These are phyloP conservation scores for Ganoderma meredithae DNA, from an alignment of 1,284 basidiomycete genomes.

Conservation along the genomic window DNA sequence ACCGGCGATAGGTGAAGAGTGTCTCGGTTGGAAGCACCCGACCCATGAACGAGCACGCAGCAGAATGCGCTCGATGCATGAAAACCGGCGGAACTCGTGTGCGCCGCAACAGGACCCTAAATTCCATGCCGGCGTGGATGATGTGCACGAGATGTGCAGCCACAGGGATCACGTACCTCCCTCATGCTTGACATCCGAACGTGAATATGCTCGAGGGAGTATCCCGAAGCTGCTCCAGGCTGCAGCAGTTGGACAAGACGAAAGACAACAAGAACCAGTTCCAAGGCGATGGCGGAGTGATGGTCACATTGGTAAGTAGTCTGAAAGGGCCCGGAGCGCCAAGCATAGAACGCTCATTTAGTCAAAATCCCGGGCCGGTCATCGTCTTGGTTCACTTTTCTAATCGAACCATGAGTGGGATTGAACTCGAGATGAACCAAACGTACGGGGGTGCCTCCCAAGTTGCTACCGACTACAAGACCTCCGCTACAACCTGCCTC, in stretches of 20 bases:
- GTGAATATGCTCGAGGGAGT: not conserved
- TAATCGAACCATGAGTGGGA: slow-evolving; percentile 1
- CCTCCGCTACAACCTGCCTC: not conserved
- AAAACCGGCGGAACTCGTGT: slow-evolving; percentile 19
- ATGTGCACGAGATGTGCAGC: not conserved
- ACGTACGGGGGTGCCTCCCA: not conserved
- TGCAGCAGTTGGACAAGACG: not conserved
- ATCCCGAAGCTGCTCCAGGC: not conserved
- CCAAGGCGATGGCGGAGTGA: not conserved
- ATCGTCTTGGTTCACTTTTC: not conserved
- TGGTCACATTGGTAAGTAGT: no score
- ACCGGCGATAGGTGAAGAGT: slow-evolving; percentile 5
- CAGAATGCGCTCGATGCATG: not conserved
- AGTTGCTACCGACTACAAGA: not conserved
- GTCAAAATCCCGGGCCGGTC: not conserved
- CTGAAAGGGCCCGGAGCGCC: not conserved
- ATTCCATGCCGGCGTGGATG: slow-evolving; percentile 2
- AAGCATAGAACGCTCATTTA: not conserved
- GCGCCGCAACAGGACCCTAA: slow-evolving; percentile 14
- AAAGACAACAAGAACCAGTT: not conserved
- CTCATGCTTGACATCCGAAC: slow-evolving; percentile 11
- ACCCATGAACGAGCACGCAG: slow-evolving; percentile 3
- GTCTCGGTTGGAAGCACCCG: not conserved
- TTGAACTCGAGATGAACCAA: slow-evolving; percentile 19
- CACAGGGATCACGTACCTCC: slow-evolving; percentile 20